Evolutionary conservation across 1,284 basidiomycete species (phyloP), one percentile per base, ranked within the genome.

Genomic region (Heimioporus punctisporus): DNA sequence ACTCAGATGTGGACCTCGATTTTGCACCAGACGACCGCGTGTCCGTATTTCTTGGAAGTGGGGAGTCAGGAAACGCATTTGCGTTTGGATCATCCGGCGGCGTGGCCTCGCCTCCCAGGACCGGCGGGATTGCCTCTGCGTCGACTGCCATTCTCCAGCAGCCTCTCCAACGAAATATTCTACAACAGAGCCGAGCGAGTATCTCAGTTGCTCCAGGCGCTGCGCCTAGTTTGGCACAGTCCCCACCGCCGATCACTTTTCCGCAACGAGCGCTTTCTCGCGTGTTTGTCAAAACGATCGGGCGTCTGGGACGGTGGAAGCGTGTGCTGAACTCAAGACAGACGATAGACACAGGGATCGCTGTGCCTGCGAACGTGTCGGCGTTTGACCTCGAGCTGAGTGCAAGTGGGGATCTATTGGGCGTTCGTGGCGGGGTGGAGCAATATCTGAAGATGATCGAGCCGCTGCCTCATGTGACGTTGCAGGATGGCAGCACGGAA

Each of bases 241-340:
- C 75, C 17, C 64, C 80, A 11, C 71, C 77, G 2, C 67, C 75
- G 9, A 71, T 86, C 24, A 78, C 84, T 3, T 79, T 83, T 24
- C 81, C 84, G 34, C 83, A 87, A 51, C 86, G 78, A 61, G 77
- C 86, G 0, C 74, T 93, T 26, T 92, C 90, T 0, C 79, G 89
- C 6, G 92, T 82, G 14, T 83, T 94, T 48, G 88, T 91, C 43
- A 91, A 88, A 71, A 92, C 92, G 2, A 88, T 93, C 48, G 88
- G 91, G 4, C 81, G 88, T 5, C 72, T 94, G 17, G 91, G 92
- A 10, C 76, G 88, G n/a, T 92, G 92, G 88, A 90, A 82, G 60
- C 82, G 90, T 4, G 90, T 90, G 15, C 68, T 93, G 45, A 87
- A 89, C 57, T 79, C 85, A 19, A 75, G 85, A 6, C 68, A 69